Evolutionary conservation across 2,329 filamentous ascomycete species (phyloP), one percentile per base, ranked within the genome.

Genomic region (Pseudogymnoascus sp.): DNA sequence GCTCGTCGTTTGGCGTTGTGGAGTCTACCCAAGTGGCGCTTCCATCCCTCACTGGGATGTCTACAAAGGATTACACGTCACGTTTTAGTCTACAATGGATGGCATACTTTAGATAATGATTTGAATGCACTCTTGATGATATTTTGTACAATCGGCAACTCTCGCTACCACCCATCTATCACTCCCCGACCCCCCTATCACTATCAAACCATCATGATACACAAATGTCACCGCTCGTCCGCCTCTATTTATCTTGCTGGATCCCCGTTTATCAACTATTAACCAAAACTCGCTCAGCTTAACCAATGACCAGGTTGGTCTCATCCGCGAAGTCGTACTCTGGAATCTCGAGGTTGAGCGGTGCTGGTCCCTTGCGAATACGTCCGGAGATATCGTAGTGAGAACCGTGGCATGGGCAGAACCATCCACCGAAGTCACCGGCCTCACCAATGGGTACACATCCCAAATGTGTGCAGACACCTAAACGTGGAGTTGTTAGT

Each of bases 321-420:
- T 97, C 94, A 75, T 93, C 89, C 66, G 90, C 86, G 86, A 99
- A 97, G 72, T 90, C 90, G 83, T 97, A 96, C 72, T 78, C 76
- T 68, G 93, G 94, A 69, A 97, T 86, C 82, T 97, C 94, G 74
- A 99, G 86, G 84, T 99, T 99, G 73, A 99, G 86, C 68, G 94
- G 94, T 65, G 94, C 94, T 66, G 94, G 94, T 68, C 94, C 94
- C 85, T 90, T 97, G 82, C 94, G 88, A 85, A 96, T 90, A 79
- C 94, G 92, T 77, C 94, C 94, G 67, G 92, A 97, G 77, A 99
- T 97, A 77, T 99, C 94, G 86, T 99, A 99, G 84, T 99, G 94
- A 70, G 92, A 97, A 78, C 94, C 94, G 86, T 99, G 94, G 89
- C 94, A 99, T 68, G 94, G 94, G 84, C 94, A 99, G 89, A 99